Base-by-base conservation (phyloP, 345 rosid species). In the Noccaea bulbosa region DNA sequence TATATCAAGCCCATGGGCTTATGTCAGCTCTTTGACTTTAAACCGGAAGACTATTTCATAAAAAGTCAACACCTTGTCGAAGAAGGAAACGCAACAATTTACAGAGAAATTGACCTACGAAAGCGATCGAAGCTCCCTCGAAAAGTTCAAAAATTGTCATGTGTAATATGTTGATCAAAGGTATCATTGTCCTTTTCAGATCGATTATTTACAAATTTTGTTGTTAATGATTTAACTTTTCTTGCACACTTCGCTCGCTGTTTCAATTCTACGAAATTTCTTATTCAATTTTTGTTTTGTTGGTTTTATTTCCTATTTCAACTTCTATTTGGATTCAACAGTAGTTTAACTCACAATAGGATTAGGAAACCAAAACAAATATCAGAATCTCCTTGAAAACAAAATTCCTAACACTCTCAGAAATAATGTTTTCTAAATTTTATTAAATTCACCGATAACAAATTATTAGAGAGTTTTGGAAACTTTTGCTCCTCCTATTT, bases 1-100 rank as follows among this genome's bases (percentile, higher is more conserved):
- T 41, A 30, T 2, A 3, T 14, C 0, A 65, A 56, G 43, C 65
- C 65, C 63, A 63, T 72, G 63, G 63, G 62, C 27, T 52, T n/a
- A 22, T 33, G 7, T 40, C 27, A 57, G 55, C 11, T 35, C 11
- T 34, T 17, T 39, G 14, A 16, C 7, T 40, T 6, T 5, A 6
- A 41, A 32, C 1, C 37, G 0, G 16, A 53, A 45, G 71, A 64
- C 76, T 72, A 14, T 20, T 15, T 72, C n/a, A 46, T 46, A 5
- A 71, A 55, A 54, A 63, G 58, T 72, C 76, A 73, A 57, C 24
- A 66, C 39, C 77, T 58, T 58, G 72, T 58, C 2, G 0, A 32
- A 73, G 8, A 73, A 57, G 60, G 7, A n/a, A 43, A 17, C 55
- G 16, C 5, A 55, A 64, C 32, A 7, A 50, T 4, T 12, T 33